phyloP scores from a whole-genome alignment of 23 red algal genomes.

The Pyropia yezoensis region DNA sequence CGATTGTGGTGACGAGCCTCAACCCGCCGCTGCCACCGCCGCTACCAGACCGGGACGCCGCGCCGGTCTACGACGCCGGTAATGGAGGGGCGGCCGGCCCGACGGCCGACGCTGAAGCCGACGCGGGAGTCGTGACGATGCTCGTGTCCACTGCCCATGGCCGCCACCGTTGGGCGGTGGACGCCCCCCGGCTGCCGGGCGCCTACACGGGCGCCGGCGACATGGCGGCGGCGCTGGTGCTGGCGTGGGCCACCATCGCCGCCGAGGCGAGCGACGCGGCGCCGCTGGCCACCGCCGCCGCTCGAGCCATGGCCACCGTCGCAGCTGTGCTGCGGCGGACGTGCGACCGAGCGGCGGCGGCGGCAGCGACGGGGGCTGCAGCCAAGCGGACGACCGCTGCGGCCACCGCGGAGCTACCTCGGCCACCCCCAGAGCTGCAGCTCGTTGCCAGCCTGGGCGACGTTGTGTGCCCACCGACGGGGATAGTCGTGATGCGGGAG shows the following conservation, averaged over 20 bases:
- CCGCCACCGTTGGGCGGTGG: conserved; percentile 19
- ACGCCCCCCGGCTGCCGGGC: conserved; percentile 29
- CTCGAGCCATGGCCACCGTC: conserved; percentile 46
- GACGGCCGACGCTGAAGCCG: not conserved
- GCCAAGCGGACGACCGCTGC: too few species aligned
- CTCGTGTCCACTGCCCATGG: conserved; percentile 15
- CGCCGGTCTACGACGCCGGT: too few species aligned
- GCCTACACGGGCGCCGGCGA: conserved; percentile 87
- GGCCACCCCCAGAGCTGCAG: too few species aligned
- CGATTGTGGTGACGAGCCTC: conserved; percentile 55
- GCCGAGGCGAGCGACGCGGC: conserved; percentile 5
- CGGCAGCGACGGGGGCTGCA: too few species aligned
- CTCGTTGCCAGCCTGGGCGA: too few species aligned
- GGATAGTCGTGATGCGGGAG: too few species aligned
- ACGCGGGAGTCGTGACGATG: conserved; percentile 20
- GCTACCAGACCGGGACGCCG: too few species aligned
- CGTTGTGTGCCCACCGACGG: too few species aligned
- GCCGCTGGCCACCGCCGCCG: conserved; percentile 15
- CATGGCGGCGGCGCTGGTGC: conserved; percentile 69
- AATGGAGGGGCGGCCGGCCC: too few species aligned
- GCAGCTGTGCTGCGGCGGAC: conserved; percentile 57
- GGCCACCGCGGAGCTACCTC: too few species aligned
- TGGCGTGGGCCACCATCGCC: conserved; percentile 48
- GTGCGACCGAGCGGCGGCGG: not conserved
- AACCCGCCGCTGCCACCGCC: too few species aligned